A percentile compares a stretch with the other conserved stretches of the same genome.
Conservation (phyloP, 345 rosid genomes). For the Capsella bursapastoris region DNA sequence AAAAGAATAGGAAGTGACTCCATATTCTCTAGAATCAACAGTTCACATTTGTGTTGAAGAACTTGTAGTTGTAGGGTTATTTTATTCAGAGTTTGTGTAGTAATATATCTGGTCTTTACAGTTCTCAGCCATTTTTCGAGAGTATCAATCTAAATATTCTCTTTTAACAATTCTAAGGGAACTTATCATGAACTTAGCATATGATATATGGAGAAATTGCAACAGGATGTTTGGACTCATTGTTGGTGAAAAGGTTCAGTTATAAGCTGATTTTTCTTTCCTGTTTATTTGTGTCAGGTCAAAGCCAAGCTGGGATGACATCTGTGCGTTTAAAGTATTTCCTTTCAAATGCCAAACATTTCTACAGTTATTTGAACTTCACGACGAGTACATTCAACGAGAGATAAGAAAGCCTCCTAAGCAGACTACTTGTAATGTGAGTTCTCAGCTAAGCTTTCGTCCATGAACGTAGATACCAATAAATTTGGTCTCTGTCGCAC, state of each 20-base stretch:
- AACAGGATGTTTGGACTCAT: background rate
- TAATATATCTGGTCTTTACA: background rate
- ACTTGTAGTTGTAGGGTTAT: background rate
- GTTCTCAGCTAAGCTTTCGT: slow-evolving; percentile 35
- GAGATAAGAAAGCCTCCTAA: slow-evolving; percentile 82
- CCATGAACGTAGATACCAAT: background rate
- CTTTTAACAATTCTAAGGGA: background rate
- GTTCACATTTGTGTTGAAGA: background rate
- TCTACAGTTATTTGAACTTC: slow-evolving; percentile 78
- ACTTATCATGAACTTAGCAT: background rate
- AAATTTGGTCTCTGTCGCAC: background rate
- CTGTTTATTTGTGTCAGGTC: slow-evolving; percentile 46
- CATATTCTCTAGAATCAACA: background rate
- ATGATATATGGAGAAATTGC: background rate
- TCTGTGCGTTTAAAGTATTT: slow-evolving; percentile 75
- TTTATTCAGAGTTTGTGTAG: background rate
- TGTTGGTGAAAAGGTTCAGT: background rate
- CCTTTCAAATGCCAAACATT: slow-evolving; percentile 74
- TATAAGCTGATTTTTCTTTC: slow-evolving; percentile 1
- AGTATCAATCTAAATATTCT: background rate
- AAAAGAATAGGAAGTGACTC: slow-evolving; percentile 10
- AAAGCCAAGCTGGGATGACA: slow-evolving; percentile 70
- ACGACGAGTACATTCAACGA: slow-evolving; percentile 77
- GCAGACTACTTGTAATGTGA: slow-evolving; percentile 68
- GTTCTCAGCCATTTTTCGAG: slow-evolving; percentile 1